Conservation (phyloP, 2,329 filamentous ascomycete genomes). For the Fusarium buxicola region DNA sequence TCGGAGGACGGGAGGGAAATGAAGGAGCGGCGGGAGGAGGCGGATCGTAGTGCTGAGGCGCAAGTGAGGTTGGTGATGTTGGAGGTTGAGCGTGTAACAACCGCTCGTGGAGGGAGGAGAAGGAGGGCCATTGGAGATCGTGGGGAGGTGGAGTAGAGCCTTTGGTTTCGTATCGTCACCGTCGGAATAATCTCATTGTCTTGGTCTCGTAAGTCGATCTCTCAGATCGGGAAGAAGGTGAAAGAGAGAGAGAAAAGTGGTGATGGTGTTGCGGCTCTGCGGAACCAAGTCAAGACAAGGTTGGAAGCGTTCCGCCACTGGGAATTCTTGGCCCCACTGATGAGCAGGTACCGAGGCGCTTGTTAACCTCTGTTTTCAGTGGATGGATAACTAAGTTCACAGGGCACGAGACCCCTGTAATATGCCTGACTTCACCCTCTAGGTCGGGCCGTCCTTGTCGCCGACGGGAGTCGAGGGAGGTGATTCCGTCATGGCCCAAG, state of each 20-base stretch:
- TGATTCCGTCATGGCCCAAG: constrained; percentile 44
- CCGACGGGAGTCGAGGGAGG: constrained; percentile 41
- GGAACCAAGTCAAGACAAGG: constrained; percentile 30
- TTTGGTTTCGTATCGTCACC: neutral
- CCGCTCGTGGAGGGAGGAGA: constrained; percentile 18
- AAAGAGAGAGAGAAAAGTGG: constrained; percentile 19
- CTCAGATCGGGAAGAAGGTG: neutral
- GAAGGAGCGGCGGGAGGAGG: constrained; percentile 55
- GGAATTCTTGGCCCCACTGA: constrained; percentile 10
- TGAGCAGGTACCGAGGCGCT: constrained; percentile 1
- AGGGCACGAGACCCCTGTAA: constrained; percentile 29
- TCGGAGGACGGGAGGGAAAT: constrained; percentile 48
- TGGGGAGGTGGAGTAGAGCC: neutral
- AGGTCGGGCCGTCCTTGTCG: constrained; percentile 44
- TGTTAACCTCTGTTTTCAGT: neutral
- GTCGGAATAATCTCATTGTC: constrained; percentile 6
- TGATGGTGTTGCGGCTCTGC: constrained; percentile 44
- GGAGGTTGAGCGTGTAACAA: constrained; percentile 28
- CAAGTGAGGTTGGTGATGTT: constrained; percentile 35
- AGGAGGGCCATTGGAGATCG: constrained; percentile 35
- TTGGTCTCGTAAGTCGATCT: constrained; percentile 1
- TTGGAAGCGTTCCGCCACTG: constrained; percentile 24
- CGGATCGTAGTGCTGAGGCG: constrained; percentile 28
- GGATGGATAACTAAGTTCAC: constrained; percentile 17
- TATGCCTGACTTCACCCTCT: constrained; percentile 4